Conservation (phyloP, 768 basidiomycete genomes). For the Calocybe gangraenosa region DNA sequence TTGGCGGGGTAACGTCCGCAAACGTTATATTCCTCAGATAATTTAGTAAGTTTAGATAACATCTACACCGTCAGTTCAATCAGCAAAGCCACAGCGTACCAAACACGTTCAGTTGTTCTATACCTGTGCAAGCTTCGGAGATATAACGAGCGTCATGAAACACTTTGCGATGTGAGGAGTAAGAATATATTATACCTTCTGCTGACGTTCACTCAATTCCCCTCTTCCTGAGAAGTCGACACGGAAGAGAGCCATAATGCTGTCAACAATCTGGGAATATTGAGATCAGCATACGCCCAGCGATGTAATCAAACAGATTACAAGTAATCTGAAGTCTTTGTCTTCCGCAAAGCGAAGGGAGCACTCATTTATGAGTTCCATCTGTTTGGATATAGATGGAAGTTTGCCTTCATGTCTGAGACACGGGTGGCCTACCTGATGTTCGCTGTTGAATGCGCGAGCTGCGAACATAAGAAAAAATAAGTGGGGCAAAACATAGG, state of each 20-base stretch:
- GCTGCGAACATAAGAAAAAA: conserved; percentile 40
- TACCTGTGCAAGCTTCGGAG: conserved; percentile 74
- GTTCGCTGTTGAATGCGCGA: conserved; percentile 88
- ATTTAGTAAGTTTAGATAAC: conserved; percentile 86
- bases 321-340: conserved; percentile 74
- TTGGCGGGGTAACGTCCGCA: conserved; percentile 12
- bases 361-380: conserved; percentile 90
- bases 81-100: not conserved
- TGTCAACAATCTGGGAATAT: conserved; percentile 75
- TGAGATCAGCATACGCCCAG: conserved; percentile 10
- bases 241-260: conserved; percentile 95
- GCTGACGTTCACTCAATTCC: conserved; percentile 90
- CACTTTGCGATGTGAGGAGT: no score
- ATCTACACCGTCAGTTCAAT: conserved; percentile 41
- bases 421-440: conserved; percentile 54
- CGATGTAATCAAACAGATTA: conserved; percentile 18
- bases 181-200: conserved; percentile 50
- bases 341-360: conserved; percentile 87
- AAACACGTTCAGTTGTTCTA: not conserved
- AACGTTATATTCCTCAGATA: conserved; percentile 91
- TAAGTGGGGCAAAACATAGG: not conserved
- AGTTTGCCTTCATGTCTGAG: not conserved
- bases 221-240: conserved; percentile 93
- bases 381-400: conserved; percentile 35
- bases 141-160: not conserved